phyloP scores from a whole-genome alignment of 257 asterid species.

The Solanum okadae region DNA sequence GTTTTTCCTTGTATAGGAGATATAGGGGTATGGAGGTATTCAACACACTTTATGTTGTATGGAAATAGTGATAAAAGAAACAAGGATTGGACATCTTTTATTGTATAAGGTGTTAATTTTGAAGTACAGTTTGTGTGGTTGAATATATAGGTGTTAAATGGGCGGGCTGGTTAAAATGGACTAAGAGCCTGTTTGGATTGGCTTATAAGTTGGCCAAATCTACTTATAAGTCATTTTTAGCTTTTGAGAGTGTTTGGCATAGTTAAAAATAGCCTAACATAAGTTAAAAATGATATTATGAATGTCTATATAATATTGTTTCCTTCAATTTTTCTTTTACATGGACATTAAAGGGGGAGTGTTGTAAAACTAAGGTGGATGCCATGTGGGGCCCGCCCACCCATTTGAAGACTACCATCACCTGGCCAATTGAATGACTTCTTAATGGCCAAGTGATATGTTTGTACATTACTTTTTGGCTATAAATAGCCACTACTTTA shows the following conservation, averaged over 20 bases:
- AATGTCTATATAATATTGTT: neutral
- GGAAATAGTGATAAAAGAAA: neutral
- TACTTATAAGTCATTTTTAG: neutral
- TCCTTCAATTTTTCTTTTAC: neutral
- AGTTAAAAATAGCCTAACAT: neutral
- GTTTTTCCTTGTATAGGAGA: neutral
- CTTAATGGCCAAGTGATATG: neutral
- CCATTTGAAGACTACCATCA: neutral
- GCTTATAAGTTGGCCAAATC: neutral
- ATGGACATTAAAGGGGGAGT: neutral
- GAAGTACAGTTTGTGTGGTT: neutral
- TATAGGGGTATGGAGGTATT: neutral
- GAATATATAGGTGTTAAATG: neutral
- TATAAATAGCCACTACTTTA: neutral
- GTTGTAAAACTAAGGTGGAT: neutral
- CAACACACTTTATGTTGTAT: neutral
- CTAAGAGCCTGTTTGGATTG: neutral
- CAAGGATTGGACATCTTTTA: neutral
- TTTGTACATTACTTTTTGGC: neutral
- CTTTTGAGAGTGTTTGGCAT: neutral
- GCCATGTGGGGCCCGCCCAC: neutral
- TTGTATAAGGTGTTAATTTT: neutral
- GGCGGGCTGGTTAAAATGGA: neutral
- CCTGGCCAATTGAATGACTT: neutral
- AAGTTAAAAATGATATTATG: neutral